Conservation (phyloP, 2,329 filamentous ascomycete genomes). For the Chalara sp. region DNA sequence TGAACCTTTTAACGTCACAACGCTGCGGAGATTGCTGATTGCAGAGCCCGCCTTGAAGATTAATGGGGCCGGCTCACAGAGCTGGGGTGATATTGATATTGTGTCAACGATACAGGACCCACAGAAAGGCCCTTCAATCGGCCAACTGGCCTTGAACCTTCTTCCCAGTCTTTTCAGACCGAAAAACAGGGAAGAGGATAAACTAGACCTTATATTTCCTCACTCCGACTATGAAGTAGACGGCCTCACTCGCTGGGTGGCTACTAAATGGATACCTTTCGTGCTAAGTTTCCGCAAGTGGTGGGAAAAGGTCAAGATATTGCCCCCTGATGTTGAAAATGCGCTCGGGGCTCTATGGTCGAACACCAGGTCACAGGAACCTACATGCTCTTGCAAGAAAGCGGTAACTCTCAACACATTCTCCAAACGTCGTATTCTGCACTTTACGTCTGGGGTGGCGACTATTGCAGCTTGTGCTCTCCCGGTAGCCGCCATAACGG, state of each 20-base stretch:
- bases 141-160: conserved; percentile 1
- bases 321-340: neutral
- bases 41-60: neutral
- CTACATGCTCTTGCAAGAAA: neutral
- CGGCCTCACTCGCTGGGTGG: conserved; percentile 13
- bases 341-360: neutral
- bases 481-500: conserved; percentile 12
- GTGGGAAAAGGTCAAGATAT: neutral
- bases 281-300: too few relatives aligned
- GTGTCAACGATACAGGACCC: neutral
- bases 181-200: neutral
- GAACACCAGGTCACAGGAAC: neutral
- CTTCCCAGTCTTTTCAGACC: conserved; percentile 1
- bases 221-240: conserved; percentile 5
- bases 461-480: conserved; percentile 15
- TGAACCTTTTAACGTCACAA: conserved; percentile 9
- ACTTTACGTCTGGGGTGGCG: conserved; percentile 11
- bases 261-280: conserved; percentile 7
- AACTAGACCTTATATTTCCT: conserved; percentile 8
- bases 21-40: neutral
- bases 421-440: conserved; percentile 2
- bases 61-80: conserved; percentile 1
- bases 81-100: neutral
- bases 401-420: conserved; percentile 5
- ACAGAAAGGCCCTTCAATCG: neutral